A percentile compares a stretch with the other conserved stretches of the same genome.
These are phyloP conservation scores for Leccinum ochraceum DNA, from an alignment of 768 basidiomycete species.

Conservation along the genomic window DNA sequence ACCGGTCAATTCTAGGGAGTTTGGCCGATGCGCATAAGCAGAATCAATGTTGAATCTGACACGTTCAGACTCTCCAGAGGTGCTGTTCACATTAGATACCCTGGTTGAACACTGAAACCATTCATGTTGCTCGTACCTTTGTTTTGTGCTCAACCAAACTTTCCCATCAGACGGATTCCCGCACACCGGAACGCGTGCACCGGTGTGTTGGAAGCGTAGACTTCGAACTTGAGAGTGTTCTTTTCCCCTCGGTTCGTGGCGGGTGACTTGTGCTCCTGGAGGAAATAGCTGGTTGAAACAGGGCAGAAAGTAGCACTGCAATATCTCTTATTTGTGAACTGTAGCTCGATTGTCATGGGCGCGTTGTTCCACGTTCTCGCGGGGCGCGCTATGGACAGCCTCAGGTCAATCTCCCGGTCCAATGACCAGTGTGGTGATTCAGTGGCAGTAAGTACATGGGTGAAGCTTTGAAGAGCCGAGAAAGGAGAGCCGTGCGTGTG, in stretches of 20 bases:
- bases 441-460: slow-evolving; percentile 17
- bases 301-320: background rate
- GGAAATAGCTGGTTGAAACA: background rate
- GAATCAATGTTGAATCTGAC: background rate
- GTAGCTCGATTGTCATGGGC: background rate
- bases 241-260: background rate
- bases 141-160: background rate
- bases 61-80: background rate
- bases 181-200: background rate
- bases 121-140: background rate
- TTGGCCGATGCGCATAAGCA: background rate
- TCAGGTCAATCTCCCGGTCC: background rate
- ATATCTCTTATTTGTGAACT: background rate
- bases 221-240: background rate
- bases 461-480: slow-evolving; percentile 9
- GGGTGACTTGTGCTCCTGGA: background rate
- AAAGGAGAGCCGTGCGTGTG: background rate
- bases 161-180: no score
- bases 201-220: background rate
- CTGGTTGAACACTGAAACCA: background rate
- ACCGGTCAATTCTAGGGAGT: background rate
- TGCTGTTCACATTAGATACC: background rate
- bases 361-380: background rate
- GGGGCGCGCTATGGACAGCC: background rate
- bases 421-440: background rate